Base-by-base conservation (phyloP, 805 yeast genomes). In the Candida qinlingensis region DNA sequence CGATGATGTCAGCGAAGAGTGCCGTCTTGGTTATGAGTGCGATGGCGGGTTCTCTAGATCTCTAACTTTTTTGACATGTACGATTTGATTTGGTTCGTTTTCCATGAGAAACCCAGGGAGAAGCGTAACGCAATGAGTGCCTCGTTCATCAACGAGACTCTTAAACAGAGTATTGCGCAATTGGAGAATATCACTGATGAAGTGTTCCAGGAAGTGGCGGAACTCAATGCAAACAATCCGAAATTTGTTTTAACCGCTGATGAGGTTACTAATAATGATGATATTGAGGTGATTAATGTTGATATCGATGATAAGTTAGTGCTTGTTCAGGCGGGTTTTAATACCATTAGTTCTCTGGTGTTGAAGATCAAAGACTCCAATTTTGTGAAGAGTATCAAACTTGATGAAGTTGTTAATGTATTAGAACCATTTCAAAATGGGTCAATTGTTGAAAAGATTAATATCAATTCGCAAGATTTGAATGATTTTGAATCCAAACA, bases 361-460 rank as follows among this genome's bases (percentile, higher is more conserved):
- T 5, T 33, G 4, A 38, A 25, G 37, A 33, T 38, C 27, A 31
- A 36, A 33, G 35, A 42, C 37, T 28, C 41, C 35, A 10, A 12
- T 36, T 19, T 26, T 26, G 12, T 26, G n/a, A 44, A 44, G 33
- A 37, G 36, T 8, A n/a, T 42, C 8, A 42, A 30, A 4, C 27
- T 44, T 4, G 34, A 5, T 41, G 48, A 48, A 11, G 11, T 44
- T 7, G 1, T 35, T 6, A 11, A 42, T 2, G 39, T 42, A 5
- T 31, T 48, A 12, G 30, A 41, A 45, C 51, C 54, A 8, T 53
- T 51, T n/a, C 7, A 44, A n/a, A 27, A 52, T 11, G 53, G 53
- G 3, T 52, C 54, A 6, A 39, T 47, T 8, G 19, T 45, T 4
- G 33, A 31, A 3, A 26, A 39, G 7, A 39, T 47, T 13, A 10